Base-by-base conservation (phyloP, 148 eudicot species). In the Agrostemma githago region DNA sequence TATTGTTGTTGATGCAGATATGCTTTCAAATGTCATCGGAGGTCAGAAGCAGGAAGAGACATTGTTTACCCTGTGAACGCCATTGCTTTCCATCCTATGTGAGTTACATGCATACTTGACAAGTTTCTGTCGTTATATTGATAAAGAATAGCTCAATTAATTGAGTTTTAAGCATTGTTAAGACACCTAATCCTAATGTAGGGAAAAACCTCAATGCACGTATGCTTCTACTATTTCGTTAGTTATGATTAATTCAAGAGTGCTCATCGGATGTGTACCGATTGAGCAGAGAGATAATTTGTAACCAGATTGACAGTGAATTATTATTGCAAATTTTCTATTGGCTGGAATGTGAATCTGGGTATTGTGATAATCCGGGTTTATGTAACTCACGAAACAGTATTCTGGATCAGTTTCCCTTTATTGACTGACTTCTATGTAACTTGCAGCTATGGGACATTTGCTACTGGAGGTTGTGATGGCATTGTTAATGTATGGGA, bases 401-500 rank as follows among this genome's bases (percentile, higher is more conserved):
- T 17, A 7, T 26, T 59, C 26, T 17, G 7, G 20, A 5, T 59
- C 21, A 59, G 62, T 20, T 59, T 10, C 16, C 34, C 53, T 67
- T n/a, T 67, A 7, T 4, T 6, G 51, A 14, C 37, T 58, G 34
- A 64, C 20, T 54, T 69, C 46, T 39, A 56, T 74, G 34, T 68
- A 20, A 70, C 73, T 58, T 83, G 84, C 89, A 94, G 98, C 79
- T 92, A 91, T 73, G 98, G 96, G 71, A 94, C 98, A 61, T 94
- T 94, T 85, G 98, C 97, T 64, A 94, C 98, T 17, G 98, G 98
- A 19, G 98, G 98, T 21, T 94, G 97, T 79, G 97, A 94, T 79
- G 98, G 97, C 54, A 89, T 84, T 81, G 98, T 91, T 58, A 94
- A 94, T 75, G 89, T 94, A 64, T 94, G 98, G 98, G 98, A 94